These are phyloP conservation scores for Magnusiomyces paraingens DNA, from an alignment of 1,139 yeast genomes.

Conservation along the genomic window DNA sequence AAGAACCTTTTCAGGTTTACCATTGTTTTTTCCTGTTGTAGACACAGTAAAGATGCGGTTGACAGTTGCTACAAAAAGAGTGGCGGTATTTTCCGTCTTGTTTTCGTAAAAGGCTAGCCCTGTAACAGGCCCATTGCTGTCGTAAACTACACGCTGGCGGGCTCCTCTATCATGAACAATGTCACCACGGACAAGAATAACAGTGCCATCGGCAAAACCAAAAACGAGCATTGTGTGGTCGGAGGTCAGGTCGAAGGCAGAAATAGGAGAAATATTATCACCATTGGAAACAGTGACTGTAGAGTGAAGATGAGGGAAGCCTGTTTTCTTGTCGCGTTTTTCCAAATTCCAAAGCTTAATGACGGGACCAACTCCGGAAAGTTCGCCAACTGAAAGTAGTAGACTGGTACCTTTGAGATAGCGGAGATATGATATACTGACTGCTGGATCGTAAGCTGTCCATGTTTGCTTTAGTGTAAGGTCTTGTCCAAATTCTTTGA, in stretches of 20 bases:
- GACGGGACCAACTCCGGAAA: conserved; percentile 59
- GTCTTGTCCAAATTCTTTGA: conserved; percentile 53
- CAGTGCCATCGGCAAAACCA: conserved; percentile 86
- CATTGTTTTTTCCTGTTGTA: conserved; percentile 72
- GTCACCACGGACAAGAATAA: conserved; percentile 80
- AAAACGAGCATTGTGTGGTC: conserved; percentile 65
- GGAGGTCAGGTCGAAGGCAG: conserved; percentile 51
- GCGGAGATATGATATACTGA: conserved; percentile 52
- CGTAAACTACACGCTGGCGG: conserved; percentile 72
- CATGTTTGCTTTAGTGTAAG: conserved; percentile 46
- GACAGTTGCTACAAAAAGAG: conserved; percentile 60
- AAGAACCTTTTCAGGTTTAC: conserved; percentile 56
- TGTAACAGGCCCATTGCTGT: conserved; percentile 64
- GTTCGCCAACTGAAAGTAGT: conserved; percentile 63
- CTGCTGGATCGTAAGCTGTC: conserved; percentile 53
- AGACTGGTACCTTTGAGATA: conserved; percentile 44
- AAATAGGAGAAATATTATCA: conserved; percentile 64
- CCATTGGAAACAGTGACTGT: conserved; percentile 44
- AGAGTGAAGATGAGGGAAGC: conserved; percentile 39
- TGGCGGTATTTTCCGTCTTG: conserved; percentile 25
- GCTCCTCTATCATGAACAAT: conserved; percentile 83
- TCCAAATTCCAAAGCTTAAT: conserved; percentile 69
- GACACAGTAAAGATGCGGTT: conserved; percentile 64
- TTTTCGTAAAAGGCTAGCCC: conserved; percentile 54
- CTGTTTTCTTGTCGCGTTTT: conserved; percentile 33